Percentiles rank a stretch among this genome's conserved stretches.
Conservation (phyloP, 495 filamentous ascomycete species). For the Penicillium lividum region DNA sequence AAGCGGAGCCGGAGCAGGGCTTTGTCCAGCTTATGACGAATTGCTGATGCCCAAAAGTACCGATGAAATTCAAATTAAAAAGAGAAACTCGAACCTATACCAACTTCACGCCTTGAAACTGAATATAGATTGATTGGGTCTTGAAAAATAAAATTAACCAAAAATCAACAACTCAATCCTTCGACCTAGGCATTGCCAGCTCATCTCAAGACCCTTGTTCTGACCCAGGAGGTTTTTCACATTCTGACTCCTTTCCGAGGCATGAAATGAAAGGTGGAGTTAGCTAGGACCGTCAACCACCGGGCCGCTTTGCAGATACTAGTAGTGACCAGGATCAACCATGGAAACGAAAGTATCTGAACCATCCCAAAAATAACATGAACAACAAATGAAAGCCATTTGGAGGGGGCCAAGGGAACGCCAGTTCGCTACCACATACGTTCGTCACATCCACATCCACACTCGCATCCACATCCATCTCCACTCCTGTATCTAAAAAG, state of each 20-base stretch:
- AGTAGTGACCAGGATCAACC: background rate
- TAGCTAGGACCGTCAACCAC: background rate
- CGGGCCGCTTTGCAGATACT: background rate
- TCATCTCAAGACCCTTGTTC: slow-evolving; percentile 25
- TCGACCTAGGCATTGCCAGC: slow-evolving; percentile 29
- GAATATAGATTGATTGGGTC: slow-evolving; percentile 12
- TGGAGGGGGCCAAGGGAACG: slow-evolving; percentile 3
- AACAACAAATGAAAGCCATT: background rate
- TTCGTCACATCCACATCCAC: background rate
- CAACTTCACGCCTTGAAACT: background rate
- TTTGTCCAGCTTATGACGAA: slow-evolving; percentile 14
- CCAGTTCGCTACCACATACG: slow-evolving; percentile 4
- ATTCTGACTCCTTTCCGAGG: background rate
- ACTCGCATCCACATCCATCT: background rate
- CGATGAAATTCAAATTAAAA: background rate
- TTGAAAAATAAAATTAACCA: slow-evolving; percentile 6
- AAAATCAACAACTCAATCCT: background rate
- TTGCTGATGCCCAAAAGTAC: slow-evolving; percentile 16
- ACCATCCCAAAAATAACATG: background rate
- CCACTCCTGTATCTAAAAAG: background rate
- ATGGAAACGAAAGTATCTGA: background rate
- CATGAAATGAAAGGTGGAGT: background rate
- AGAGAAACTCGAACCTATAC: background rate
- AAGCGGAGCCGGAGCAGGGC: slow-evolving; percentile 16
- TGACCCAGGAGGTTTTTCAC: slow-evolving; percentile 1